Evolutionary conservation across 192 early-diverging fungal genomes (phyloP), one percentile per base, ranked within the genome.

Genomic region (Cladochytrium replicatum): DNA sequence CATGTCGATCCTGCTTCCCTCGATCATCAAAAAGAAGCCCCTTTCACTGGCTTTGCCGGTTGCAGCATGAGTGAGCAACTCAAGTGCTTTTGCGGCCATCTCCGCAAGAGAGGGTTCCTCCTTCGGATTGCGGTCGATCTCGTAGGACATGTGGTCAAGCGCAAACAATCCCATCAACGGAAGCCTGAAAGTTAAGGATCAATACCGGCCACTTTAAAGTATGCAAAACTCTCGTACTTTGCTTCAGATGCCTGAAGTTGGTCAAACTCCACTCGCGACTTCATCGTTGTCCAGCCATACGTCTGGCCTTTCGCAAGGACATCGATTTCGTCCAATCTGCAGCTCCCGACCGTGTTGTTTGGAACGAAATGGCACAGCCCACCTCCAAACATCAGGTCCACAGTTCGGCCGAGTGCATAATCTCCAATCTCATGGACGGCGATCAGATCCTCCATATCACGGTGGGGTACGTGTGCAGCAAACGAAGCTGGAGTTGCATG

Each of bases 1-100:
- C 91, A 96, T 93, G 59, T 99, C 88, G 51, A 98, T 98, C 37
- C 90, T 68, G 49, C 84, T 87, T 27, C 95, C 89, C 70, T 98
- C 95, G 52, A 98, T 84, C 88, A 99, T 89, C 58, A 99, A 66
- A 60, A 96, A 91, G 66, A 96, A 99, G 2, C 95, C 92, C 31
- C 54, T 61, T 0, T 68, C 53, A 41, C 76, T 71, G 21, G 63
- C 58, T 46, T 67, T 55, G 37, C 56, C 55, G 0, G 69, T 68
- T 2, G 78, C 69, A 1, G 63, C 22, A 0, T 66, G 26, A 17
- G 66, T 62, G n/a, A 99, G 71, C 5, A 93, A 64, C 3, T 66
- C 57, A 15, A 99, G 52, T n/a, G 91, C 91, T 60, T 84, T 87
- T 11, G 61, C 41, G 3, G 90, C 63, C 92, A 96, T 96, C 49